Evolutionary conservation across 2,329 filamentous ascomycete species (phyloP), one percentile per base, ranked within the genome.

Genomic region (Penicillium fuscoglaucum): DNA sequence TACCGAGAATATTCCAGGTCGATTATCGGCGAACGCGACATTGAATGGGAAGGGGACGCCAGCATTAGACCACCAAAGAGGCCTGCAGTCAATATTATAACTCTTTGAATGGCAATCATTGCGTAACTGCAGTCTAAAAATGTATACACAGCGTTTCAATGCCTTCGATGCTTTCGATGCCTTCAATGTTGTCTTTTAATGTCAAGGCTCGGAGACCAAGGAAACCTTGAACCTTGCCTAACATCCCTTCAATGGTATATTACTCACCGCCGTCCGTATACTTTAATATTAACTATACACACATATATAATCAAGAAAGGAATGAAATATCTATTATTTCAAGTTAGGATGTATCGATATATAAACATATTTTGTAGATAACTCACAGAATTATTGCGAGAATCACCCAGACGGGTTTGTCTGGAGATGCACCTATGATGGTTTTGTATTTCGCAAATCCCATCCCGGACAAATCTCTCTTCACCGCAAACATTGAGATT

Each of bases 1-100:
- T 91, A 90, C 28, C 78, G 82, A 33, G 85, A 82, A 66, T 91
- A 91, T 1, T 79, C 80, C 12, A 91, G 78, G 61, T 88, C 79
- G 15, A 91, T 82, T 1, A 74, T 51, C 0, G 62, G 57, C 19
- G 19, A 21, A 24, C 8, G 29, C 12, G 29, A 7, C 29, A 17
- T 12, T 6, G 61, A 60, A 12, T 45, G 54, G 10, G 43, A 17
- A 19, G 55, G 31, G n/a, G 49, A 49, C n/a, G 55, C 53, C 9
- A 46, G 54, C 2, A 57, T 13, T 7, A 64, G 52, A 31, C 52
- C 52, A 12, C 59, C 52, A 15, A 62, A 47, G 12, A 65, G 41
- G 21, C 55, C 52, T 12, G 46, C 53, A 10, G 45, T 54, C 9
- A 59, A 26, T 13, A 57, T 10, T 9, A 56, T 28, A 7, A 13